Conservation (phyloP, 2,329 filamentous ascomycete genomes). For the Nemania sp. region DNA sequence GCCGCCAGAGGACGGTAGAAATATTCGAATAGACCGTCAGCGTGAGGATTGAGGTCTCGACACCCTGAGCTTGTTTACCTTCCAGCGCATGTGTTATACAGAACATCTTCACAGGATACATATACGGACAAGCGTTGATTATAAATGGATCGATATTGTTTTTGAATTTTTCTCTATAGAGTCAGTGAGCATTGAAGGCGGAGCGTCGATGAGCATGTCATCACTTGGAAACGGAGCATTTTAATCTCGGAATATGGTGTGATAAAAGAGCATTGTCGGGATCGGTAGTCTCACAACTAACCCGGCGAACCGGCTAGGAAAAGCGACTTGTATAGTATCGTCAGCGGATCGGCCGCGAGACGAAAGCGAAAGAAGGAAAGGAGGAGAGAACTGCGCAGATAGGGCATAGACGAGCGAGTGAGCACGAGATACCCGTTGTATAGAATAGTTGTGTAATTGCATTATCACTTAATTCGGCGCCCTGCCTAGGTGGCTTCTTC, state of each 20-base stretch:
- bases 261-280: background rate
- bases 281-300: background rate
- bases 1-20: slow-evolving; percentile 39
- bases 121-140: slow-evolving; percentile 31
- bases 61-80: slow-evolving; percentile 29
- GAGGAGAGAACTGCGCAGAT: background rate
- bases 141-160: slow-evolving; percentile 21
- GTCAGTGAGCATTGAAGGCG: background rate
- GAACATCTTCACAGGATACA: slow-evolving; percentile 30
- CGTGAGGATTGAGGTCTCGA: slow-evolving; percentile 41
- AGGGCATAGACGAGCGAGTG: background rate
- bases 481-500: background rate
- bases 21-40: slow-evolving; percentile 44
- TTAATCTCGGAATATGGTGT: background rate
- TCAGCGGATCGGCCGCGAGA: background rate
- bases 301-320: background rate
- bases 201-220: background rate
- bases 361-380: background rate
- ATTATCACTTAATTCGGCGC: background rate
- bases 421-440: slow-evolving; percentile 16
- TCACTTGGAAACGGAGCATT: background rate
- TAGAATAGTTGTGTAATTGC: slow-evolving; percentile 21
- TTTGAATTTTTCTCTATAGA: background rate
- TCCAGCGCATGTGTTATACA: slow-evolving; percentile 38
- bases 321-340: background rate